Evolutionary conservation across 1,284 basidiomycete species (phyloP), one percentile per base, ranked within the genome.

Genomic region (Trichosporon inkin): DNA sequence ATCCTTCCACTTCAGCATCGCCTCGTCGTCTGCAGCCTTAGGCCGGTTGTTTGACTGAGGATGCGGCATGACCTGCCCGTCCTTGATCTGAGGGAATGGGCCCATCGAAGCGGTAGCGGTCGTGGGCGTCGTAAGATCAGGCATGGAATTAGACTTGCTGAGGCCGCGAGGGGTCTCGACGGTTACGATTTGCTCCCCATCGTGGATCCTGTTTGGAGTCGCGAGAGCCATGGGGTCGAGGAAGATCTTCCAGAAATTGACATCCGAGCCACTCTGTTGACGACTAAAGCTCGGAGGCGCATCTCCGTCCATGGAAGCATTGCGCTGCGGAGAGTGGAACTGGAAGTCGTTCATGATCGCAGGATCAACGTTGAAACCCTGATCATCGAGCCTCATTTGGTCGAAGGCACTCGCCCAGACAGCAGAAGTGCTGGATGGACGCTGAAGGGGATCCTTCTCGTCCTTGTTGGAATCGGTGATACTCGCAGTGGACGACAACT

Each of bases 221-320:
- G 51, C 55, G 2, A 66, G 56, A 5, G 56, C 62, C 6, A 53
- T 53, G 6, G 65, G 65, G 10, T 66, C 62, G 65, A 77, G 71
- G 66, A 73, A 77, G 39, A 72, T 32, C 55, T 72, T 70, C 75
- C 75, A 77, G 6, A 76, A 57, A 62, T 73, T 73, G 40, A 71
- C 65, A 44, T 75, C 75, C 2, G 49, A 51, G n/a, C 47, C 44
- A 32, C 44, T 49, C 44, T 49, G 44, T 24, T 49, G 44, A 13
- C 44, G 44, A 22, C 44, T 49, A 14, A 49, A 49, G 6, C 22
- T 49, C 4, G 44, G 44, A 28, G 44, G 44, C 11, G 14, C 17
- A 53, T 37, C 11, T 36, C 62, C 24, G 40, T 41, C 24, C 10
- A 57, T 39, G 2, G 67, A 69, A 2, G 63, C 64, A 3, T 39